Conservation (phyloP, 805 yeast species). For the Lachancea mirantina region DNA sequence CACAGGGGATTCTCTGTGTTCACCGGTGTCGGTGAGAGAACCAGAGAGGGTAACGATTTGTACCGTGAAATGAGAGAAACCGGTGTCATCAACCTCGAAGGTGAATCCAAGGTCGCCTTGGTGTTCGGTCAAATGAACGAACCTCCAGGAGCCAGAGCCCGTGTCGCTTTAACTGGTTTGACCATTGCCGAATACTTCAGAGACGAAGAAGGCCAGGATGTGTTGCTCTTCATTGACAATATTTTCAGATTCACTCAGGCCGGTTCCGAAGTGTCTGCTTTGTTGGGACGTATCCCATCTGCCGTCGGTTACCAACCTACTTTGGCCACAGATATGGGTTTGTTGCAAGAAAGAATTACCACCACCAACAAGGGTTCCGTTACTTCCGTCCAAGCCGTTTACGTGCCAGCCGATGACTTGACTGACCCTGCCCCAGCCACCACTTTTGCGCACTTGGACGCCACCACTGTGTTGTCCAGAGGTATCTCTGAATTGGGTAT, state of each 20-base stretch:
- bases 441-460: constrained; percentile 99
- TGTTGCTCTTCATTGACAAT: constrained; percentile 97
- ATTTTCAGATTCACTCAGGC: constrained; percentile 99
- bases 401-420: constrained; percentile 99
- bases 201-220: constrained; percentile 99
- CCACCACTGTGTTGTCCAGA: constrained; percentile 99
- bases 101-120: constrained; percentile 98
- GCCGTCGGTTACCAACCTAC: constrained; percentile 99
- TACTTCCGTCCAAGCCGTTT: constrained; percentile 99
- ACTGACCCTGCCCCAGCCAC: constrained; percentile 99
- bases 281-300: constrained; percentile 99
- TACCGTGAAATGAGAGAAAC: constrained; percentile 99
- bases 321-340: constrained; percentile 99
- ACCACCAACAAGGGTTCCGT: constrained; percentile 99
- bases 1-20: constrained; percentile 99
- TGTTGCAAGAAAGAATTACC: constrained; percentile 99
- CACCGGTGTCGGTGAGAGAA: constrained; percentile 99
- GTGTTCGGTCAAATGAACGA: constrained; percentile 99
- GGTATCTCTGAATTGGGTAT: constrained; percentile 99
- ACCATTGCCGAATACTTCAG: constrained; percentile 99
- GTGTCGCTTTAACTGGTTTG: constrained; percentile 99
- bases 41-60: constrained; percentile 99
- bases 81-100: constrained; percentile 99
- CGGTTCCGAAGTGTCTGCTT: constrained; percentile 99
- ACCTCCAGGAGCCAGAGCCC: constrained; percentile 99